phyloP scores from a whole-genome alignment of 129 eudicot species.

The Flaveria ramosissima region DNA sequence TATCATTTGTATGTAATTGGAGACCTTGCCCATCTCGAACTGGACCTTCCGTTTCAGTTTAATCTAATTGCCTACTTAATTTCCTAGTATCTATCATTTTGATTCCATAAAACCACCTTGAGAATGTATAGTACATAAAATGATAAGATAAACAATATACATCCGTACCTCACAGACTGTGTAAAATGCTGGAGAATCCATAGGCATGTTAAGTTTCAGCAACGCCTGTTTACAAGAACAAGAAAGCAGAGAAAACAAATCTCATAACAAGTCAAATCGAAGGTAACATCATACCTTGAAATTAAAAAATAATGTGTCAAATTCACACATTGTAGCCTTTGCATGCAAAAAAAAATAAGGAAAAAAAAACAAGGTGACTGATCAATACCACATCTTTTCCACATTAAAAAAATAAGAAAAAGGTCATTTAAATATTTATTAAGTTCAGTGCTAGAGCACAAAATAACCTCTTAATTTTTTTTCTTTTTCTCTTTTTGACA shows the following conservation, averaged over 20 bases:
- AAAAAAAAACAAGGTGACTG: background rate
- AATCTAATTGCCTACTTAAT: no score
- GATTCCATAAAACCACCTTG: background rate
- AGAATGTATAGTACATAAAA: background rate
- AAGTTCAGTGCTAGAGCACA: background rate
- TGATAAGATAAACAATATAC: background rate
- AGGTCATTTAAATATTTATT: background rate
- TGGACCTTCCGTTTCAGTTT: no score
- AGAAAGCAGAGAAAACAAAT: constrained; percentile 1
- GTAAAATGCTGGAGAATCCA: constrained; percentile 91
- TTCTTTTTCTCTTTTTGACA: background rate
- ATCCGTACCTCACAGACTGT: constrained; percentile 87
- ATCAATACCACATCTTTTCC: background rate
- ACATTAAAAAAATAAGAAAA: background rate
- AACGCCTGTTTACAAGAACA: constrained; percentile 56
- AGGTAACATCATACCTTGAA: constrained; percentile 14
- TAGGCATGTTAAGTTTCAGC: constrained; percentile 67
- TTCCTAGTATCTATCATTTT: no score
- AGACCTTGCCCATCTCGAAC: no score
- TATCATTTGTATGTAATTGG: no score
- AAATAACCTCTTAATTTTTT: background rate
- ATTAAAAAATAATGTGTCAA: background rate
- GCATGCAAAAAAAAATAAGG: background rate
- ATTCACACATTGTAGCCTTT: constrained; percentile 6
- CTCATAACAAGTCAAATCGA: background rate